Evolutionary conservation across 306 rosid species (phyloP).

Genomic region (Malus fusca): DNA sequence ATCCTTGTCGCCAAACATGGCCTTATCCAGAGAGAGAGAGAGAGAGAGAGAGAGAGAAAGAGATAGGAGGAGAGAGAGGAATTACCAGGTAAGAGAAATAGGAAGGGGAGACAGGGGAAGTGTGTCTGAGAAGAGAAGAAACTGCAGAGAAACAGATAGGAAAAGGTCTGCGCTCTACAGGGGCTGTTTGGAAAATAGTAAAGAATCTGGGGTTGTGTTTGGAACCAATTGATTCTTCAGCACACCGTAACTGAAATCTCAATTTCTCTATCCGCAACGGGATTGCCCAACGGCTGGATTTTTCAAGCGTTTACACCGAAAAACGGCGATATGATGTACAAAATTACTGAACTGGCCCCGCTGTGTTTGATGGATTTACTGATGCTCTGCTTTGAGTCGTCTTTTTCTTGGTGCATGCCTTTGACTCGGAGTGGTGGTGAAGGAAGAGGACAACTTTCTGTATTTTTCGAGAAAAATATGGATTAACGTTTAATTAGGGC

Average conservation of each 20-base stretch:
- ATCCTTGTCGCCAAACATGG: conserved; percentile 63
- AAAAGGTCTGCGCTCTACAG: not conserved
- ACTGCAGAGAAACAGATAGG: not conserved
- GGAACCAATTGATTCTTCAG: conserved; percentile 20
- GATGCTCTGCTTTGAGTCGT: not conserved
- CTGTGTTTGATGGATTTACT: not conserved
- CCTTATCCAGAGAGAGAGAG: not conserved
- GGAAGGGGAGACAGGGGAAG: not conserved
- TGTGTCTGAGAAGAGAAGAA: not conserved
- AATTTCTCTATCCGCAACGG: conserved; percentile 30
- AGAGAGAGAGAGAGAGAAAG: not conserved
- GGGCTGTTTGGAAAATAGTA: conserved; percentile 27
- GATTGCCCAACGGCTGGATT: conserved; percentile 38
- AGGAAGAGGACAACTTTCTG: conserved; percentile 1
- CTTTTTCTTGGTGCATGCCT: not conserved
- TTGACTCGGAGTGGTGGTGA: not conserved
- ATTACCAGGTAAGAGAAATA: not conserved
- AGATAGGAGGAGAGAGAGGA: not conserved
- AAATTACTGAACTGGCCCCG: conserved; percentile 34
- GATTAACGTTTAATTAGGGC: not conserved
- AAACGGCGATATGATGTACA: not conserved
- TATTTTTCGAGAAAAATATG: not conserved
- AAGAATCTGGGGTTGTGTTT: conserved; percentile 13
- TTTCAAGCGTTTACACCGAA: conserved; percentile 24
- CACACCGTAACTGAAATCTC: conserved; percentile 3